phyloP scores from a whole-genome alignment of 202 grass and related monocot species.

The Carex arenaria region DNA sequence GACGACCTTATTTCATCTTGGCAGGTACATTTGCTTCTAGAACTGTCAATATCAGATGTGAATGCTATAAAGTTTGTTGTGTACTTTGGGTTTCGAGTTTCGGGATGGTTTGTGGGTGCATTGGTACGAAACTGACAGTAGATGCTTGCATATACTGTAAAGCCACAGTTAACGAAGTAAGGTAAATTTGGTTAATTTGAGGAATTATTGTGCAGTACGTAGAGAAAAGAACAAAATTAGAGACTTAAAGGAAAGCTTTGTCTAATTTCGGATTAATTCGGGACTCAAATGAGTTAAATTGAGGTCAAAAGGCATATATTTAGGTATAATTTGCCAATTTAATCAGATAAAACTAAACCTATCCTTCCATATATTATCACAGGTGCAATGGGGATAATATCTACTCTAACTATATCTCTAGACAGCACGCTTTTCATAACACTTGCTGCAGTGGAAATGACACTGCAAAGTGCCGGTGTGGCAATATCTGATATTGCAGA shows the following conservation, averaged over 20 bases:
- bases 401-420: slow-evolving; percentile 8
- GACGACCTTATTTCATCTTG: slow-evolving; percentile 63
- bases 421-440: too few relatives aligned
- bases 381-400: slow-evolving; percentile 59
- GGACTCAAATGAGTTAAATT: neutral
- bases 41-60: neutral
- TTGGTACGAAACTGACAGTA: neutral
- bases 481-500: too few relatives aligned
- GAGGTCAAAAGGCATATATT: neutral
- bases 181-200: neutral
- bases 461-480: too few relatives aligned
- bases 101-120: too few relatives aligned
- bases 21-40: slow-evolving; percentile 28
- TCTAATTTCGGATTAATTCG: neutral
- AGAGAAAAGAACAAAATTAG: neutral
- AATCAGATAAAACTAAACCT: neutral
- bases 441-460: too few relatives aligned
- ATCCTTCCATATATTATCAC: neutral
- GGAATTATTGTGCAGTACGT: too few relatives aligned
- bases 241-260: neutral
- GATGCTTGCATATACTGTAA: neutral
- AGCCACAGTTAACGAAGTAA: neutral
- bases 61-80: neutral
- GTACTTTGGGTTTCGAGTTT: neutral
- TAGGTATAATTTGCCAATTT: neutral